phyloP scores from a whole-genome alignment of 2,329 filamentous ascomycete genomes.

The Colletotrichum abscissum region DNA sequence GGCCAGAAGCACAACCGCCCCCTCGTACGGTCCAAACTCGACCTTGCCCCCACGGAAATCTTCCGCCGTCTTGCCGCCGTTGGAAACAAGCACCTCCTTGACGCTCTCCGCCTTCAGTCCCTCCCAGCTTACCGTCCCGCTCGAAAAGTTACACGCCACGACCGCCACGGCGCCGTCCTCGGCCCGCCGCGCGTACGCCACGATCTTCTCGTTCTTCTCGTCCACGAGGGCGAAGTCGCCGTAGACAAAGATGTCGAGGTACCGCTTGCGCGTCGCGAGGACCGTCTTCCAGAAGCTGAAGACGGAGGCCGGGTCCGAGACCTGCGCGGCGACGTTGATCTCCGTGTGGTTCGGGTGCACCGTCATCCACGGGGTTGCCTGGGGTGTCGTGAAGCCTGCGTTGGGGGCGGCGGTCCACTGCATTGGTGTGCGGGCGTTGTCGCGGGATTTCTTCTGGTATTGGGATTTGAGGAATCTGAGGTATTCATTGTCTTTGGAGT shows the following conservation, averaged over 20 bases:
- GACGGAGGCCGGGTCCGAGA: constrained; percentile 59
- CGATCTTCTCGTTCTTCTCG: constrained; percentile 47
- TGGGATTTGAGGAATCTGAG: constrained; percentile 51
- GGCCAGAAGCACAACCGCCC: constrained; percentile 46
- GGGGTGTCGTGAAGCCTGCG: constrained; percentile 70
- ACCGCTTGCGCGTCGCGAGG: constrained; percentile 68
- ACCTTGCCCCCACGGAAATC: constrained; percentile 43
- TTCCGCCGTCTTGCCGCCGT: constrained; percentile 42
- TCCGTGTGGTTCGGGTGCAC: constrained; percentile 70
- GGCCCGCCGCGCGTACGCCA: constrained; percentile 51
- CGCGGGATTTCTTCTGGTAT: constrained; percentile 70
- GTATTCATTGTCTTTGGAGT: constrained; percentile 51
- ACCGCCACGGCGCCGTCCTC: constrained; percentile 46
- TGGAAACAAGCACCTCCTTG: constrained; percentile 48
- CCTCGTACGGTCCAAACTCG: constrained; percentile 50
- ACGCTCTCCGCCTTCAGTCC: constrained; percentile 39
- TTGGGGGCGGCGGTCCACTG: constrained; percentile 73
- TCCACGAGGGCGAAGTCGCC: constrained; percentile 61
- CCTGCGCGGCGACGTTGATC: constrained; percentile 72
- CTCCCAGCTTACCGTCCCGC: constrained; percentile 45
- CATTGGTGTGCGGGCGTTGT: constrained; percentile 78
- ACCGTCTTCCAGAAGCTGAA: constrained; percentile 72
- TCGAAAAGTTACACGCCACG: constrained; percentile 52
- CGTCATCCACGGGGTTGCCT: constrained; percentile 74
- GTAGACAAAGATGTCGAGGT: constrained; percentile 74